Conservation (phyloP, 345 rosid species). For the Ailanthus altissimus region DNA sequence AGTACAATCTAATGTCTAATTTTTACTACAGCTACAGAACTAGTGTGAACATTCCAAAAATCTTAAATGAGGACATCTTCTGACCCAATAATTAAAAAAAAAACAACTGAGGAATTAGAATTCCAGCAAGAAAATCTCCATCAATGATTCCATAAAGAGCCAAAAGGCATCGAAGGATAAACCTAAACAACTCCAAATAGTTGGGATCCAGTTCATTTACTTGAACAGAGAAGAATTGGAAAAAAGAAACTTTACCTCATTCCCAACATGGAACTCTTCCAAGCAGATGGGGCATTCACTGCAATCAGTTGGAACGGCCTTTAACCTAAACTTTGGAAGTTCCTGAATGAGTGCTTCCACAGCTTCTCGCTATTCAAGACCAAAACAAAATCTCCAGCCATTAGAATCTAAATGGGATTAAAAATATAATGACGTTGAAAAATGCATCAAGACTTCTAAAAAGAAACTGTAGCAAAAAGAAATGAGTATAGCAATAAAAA, state of each 20-base stretch:
- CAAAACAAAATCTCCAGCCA: conserved; percentile 11
- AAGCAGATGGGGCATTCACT: conserved; percentile 98
- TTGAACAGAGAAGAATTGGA: neutral
- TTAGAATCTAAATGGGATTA: conserved; percentile 10
- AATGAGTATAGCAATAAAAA: neutral
- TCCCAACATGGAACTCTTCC: conserved; percentile 85
- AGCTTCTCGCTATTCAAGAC: conserved; percentile 71
- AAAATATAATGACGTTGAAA: neutral
- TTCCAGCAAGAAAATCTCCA: neutral
- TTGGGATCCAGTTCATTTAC: neutral
- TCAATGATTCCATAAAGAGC: neutral
- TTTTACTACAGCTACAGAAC: neutral
- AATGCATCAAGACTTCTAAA: neutral
- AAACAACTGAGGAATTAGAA: neutral
- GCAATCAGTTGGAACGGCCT: conserved; percentile 96
- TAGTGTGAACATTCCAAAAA: neutral
- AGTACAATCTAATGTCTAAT: neutral
- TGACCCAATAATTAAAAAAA: neutral
- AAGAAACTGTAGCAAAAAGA: neutral
- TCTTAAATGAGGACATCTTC: neutral
- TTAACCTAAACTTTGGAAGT: conserved; percentile 92
- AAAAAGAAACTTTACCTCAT: conserved; percentile 61
- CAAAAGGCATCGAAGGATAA: conserved; percentile 7
- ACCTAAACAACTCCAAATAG: conserved; percentile 1
- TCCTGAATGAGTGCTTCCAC: conserved; percentile 97